phyloP scores from a whole-genome alignment of 2,329 filamentous ascomycete genomes.

The Zasmidium citrigriseum region DNA sequence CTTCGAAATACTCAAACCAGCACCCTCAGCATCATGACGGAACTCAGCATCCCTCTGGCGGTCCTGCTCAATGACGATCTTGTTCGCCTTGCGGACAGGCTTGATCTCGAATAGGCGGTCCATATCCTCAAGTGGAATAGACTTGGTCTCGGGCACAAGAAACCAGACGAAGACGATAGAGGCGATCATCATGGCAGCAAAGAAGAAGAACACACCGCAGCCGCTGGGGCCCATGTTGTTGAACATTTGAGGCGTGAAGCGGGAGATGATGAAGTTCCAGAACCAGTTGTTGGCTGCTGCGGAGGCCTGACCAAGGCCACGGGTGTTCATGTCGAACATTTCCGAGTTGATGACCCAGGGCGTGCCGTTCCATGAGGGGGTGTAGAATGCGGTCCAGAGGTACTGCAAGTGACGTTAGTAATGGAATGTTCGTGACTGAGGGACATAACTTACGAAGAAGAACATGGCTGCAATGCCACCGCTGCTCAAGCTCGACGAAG shows the following conservation, averaged over 20 bases:
- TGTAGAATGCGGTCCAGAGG: slow-evolving; percentile 69
- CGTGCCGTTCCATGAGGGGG: slow-evolving; percentile 53
- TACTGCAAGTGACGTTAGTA: slow-evolving; percentile 42
- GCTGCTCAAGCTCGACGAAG: slow-evolving; percentile 41
- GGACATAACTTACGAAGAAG: slow-evolving; percentile 55
- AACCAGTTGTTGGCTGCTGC: slow-evolving; percentile 61
- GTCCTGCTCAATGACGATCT: slow-evolving; percentile 41
- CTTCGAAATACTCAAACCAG: slow-evolving; percentile 38
- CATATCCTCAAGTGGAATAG: slow-evolving; percentile 49
- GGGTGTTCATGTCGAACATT: slow-evolving; percentile 71
- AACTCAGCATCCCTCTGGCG: slow-evolving; percentile 43
- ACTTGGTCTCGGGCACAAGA: slow-evolving; percentile 45
- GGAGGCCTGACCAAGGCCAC: slow-evolving; percentile 70
- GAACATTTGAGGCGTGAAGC: slow-evolving; percentile 68
- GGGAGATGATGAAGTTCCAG: slow-evolving; percentile 68
- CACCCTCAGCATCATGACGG: slow-evolving; percentile 41
- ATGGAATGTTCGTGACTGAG: not conserved
- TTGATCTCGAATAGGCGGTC: slow-evolving; percentile 49
- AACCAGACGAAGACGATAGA: slow-evolving; percentile 50
- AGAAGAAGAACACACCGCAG: slow-evolving; percentile 47
- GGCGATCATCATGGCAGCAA: slow-evolving; percentile 50
- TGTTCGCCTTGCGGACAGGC: slow-evolving; percentile 44
- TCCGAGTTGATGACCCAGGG: slow-evolving; percentile 75
- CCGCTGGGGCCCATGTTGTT: slow-evolving; percentile 40
- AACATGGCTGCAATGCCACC: slow-evolving; percentile 64